phyloP scores from a whole-genome alignment of 2,329 filamentous ascomycete species.

The Geosmithia flava region DNA sequence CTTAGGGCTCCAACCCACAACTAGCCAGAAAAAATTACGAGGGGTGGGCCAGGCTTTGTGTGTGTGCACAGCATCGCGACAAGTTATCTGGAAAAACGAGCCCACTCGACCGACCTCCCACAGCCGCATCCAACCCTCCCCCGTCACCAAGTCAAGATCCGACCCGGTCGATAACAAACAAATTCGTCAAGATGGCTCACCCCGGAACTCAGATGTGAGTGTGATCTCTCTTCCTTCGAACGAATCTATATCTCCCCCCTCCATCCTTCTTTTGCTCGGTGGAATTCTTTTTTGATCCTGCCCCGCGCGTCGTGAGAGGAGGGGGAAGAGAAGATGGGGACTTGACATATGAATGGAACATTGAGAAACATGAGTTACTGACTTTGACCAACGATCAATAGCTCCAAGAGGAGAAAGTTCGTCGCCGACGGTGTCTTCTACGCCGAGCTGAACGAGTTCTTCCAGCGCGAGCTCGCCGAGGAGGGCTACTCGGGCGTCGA shows the following conservation, averaged over 20 bases:
- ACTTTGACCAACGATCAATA: slow-evolving; percentile 16
- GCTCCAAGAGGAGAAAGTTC: slow-evolving; percentile 90
- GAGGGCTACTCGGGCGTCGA: slow-evolving; percentile 99
- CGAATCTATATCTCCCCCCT: background rate
- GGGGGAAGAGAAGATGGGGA: background rate
- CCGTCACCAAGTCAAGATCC: slow-evolving; percentile 20
- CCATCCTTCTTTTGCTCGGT: background rate
- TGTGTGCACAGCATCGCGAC: slow-evolving; percentile 2
- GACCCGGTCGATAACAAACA: slow-evolving; percentile 15
- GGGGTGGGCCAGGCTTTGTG: background rate
- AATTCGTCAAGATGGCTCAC: slow-evolving; percentile 43
- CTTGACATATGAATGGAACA: background rate
- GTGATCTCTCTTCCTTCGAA: slow-evolving; percentile 3
- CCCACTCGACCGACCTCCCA: background rate
- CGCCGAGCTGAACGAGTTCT: slow-evolving; percentile 99
- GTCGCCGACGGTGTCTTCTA: slow-evolving; percentile 99
- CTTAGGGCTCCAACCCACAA: slow-evolving; percentile 21
- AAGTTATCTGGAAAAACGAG: background rate
- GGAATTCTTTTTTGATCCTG: background rate
- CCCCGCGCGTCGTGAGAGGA: background rate
- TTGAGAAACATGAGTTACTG: slow-evolving; percentile 1
- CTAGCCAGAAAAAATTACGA: slow-evolving; percentile 12
- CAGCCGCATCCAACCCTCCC: slow-evolving; percentile 12
- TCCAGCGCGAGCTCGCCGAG: slow-evolving; percentile 99
- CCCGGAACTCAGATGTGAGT: slow-evolving; percentile 52